Percentiles rank a stretch among this genome's conserved stretches.
phyloP scores from a whole-genome alignment of 2,329 filamentous ascomycete genomes.

The Neurospora sp. region DNA sequence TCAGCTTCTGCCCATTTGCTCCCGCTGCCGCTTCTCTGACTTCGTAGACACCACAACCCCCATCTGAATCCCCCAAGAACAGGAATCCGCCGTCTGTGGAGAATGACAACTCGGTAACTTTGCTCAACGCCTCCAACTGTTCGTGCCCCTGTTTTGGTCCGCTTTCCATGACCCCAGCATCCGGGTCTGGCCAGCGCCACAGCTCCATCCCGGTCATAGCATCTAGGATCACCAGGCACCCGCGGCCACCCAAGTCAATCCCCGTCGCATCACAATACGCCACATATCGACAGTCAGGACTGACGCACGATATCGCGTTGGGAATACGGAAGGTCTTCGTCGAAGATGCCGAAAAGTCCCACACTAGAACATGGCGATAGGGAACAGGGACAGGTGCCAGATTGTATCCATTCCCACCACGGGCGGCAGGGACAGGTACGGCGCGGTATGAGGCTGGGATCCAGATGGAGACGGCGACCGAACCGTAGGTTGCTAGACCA shows the following conservation, averaged over 20 bases:
- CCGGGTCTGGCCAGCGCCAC: conserved; percentile 28
- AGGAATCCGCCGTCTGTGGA: conserved; percentile 27
- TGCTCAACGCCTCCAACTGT: conserved; percentile 25
- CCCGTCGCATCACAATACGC: conserved; percentile 29
- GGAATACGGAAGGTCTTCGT: conserved; percentile 30
- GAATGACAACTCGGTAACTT: conserved; percentile 29
- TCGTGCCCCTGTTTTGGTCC: conserved; percentile 18
- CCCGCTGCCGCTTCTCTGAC: conserved; percentile 18
- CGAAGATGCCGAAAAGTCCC: conserved; percentile 29
- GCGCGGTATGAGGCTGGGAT: conserved; percentile 28
- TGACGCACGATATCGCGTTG: conserved; percentile 28
- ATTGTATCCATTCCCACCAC: conserved; percentile 22
- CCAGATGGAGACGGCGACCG: conserved; percentile 30
- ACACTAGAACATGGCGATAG: conserved; percentile 27
- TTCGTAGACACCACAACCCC: conserved; percentile 27
- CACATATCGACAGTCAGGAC: conserved; percentile 30
- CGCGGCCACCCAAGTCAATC: conserved; percentile 23
- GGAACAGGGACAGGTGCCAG: conserved; percentile 24
- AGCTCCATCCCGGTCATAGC: conserved; percentile 26
- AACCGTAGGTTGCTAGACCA: conserved; percentile 27
- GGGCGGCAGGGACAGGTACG: conserved; percentile 19
- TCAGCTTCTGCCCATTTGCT: neutral
- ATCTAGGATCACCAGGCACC: conserved; percentile 28
- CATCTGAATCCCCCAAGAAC: conserved; percentile 25
- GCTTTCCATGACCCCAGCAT: conserved; percentile 15